Evolutionary conservation across 306 rosid species (phyloP).

Genomic region (Coriaria nepalensis): DNA sequence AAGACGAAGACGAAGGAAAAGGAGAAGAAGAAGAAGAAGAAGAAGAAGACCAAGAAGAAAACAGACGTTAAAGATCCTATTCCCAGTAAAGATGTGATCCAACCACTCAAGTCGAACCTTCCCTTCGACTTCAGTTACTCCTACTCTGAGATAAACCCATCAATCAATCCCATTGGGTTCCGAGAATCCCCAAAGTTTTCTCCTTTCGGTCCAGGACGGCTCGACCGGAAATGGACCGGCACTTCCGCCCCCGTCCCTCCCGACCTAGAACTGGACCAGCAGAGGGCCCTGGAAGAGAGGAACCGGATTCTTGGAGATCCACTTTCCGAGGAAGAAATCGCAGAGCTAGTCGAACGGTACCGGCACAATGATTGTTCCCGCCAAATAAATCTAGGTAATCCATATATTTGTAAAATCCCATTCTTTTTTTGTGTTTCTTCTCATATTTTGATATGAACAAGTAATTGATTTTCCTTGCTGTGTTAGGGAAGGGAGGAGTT

Average conservation of each 20-base stretch:
- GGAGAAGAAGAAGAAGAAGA: conserved; percentile 15
- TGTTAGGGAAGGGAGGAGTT: conserved; percentile 74
- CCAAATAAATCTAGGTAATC: conserved; percentile 69
- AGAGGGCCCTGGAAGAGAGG: conserved; percentile 31
- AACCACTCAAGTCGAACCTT: conserved; percentile 53
- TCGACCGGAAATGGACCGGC: conserved; percentile 70
- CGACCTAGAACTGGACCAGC: conserved; percentile 23
- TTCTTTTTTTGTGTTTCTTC: neutral
- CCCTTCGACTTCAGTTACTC: conserved; percentile 78
- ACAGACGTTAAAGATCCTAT: conserved; percentile 9
- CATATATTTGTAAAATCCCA: neutral
- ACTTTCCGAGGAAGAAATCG: conserved; percentile 50
- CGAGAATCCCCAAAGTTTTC: conserved; percentile 92
- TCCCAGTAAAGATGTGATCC: conserved; percentile 8
- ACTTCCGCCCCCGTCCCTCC: conserved; percentile 50
- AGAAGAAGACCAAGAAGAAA: conserved; percentile 14
- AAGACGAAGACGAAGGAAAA: too few species aligned
- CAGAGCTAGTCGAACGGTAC: conserved; percentile 63
- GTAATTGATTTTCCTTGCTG: conserved; percentile 15
- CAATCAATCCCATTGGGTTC: conserved; percentile 43
- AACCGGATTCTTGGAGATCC: conserved; percentile 60
- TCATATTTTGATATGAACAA: neutral
- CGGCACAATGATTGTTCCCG: conserved; percentile 70
- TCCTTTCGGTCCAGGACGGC: conserved; percentile 75
- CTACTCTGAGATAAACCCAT: conserved; percentile 48